Conservation (phyloP, 768 basidiomycete genomes). For the Pisolithus sp. region DNA sequence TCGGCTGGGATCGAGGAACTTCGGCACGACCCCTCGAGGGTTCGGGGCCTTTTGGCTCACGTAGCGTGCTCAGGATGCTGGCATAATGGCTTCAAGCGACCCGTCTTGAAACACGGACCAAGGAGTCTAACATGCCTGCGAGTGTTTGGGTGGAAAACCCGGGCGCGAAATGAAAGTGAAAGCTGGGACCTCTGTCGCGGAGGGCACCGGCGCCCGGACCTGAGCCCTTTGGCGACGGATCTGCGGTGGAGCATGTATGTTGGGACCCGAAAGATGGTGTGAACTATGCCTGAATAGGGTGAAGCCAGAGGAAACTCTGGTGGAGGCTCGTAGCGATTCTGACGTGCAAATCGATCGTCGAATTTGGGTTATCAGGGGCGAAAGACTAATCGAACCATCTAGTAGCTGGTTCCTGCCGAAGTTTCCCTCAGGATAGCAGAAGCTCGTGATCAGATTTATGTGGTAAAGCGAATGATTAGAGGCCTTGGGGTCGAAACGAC, state of each 20-base stretch:
- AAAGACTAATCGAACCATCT: slow-evolving; percentile 95
- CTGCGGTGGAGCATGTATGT: slow-evolving; percentile 78
- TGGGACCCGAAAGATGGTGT: slow-evolving; percentile 89
- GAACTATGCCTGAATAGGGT: slow-evolving; percentile 87
- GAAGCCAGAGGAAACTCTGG: slow-evolving; percentile 96
- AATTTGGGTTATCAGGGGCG: slow-evolving; percentile 95
- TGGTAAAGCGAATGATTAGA: slow-evolving; percentile 88
- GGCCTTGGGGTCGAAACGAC: slow-evolving; percentile 85
- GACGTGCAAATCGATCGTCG: slow-evolving; percentile 94
- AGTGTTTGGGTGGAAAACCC: slow-evolving; percentile 74
- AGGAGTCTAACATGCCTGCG: slow-evolving; percentile 81
- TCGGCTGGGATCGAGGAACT: too few relatives aligned
- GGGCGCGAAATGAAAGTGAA: slow-evolving; percentile 67
- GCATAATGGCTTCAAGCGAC: slow-evolving; percentile 74
- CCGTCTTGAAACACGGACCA: slow-evolving; percentile 84
- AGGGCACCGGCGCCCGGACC: slow-evolving; percentile 72
- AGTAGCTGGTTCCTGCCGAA: slow-evolving; percentile 91
- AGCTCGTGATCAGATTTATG: slow-evolving; percentile 57
- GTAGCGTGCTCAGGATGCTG: slow-evolving; percentile 62
- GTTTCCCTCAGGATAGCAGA: slow-evolving; percentile 77
- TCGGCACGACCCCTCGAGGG: too few relatives aligned
- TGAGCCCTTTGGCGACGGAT: slow-evolving; percentile 64
- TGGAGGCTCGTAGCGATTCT: slow-evolving; percentile 94
- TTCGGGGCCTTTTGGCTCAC: too few relatives aligned
- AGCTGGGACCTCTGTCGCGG: slow-evolving; percentile 57